phyloP scores from a whole-genome alignment of 1,139 yeast species.

The Kurtzmaniella natalensis region DNA sequence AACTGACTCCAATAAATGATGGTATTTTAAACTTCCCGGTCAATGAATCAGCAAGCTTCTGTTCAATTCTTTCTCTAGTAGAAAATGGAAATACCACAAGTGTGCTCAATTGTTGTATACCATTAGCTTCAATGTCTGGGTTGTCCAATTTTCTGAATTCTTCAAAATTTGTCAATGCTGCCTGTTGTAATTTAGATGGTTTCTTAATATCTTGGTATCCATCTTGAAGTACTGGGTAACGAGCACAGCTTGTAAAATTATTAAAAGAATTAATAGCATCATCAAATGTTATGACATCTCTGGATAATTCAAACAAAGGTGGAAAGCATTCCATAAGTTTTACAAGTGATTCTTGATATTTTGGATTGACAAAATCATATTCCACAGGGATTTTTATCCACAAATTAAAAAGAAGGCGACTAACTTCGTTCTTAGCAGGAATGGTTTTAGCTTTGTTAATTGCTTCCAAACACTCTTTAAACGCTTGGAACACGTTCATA shows the following conservation, averaged over 20 bases:
- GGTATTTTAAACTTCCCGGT: slow-evolving; percentile 47
- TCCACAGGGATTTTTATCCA: slow-evolving; percentile 62
- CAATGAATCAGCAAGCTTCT: slow-evolving; percentile 23
- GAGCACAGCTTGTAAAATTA: slow-evolving; percentile 54
- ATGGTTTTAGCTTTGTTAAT: slow-evolving; percentile 15
- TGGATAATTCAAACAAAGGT: slow-evolving; percentile 34
- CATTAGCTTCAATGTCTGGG: slow-evolving; percentile 35
- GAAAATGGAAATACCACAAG: slow-evolving; percentile 57
- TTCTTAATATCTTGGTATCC: slow-evolving; percentile 36
- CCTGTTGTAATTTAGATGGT: slow-evolving; percentile 53
- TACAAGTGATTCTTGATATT: slow-evolving; percentile 55
- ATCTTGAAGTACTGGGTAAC: slow-evolving; percentile 63
- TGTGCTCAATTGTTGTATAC: slow-evolving; percentile 51
- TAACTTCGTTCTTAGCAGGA: slow-evolving; percentile 17
- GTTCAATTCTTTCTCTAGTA: slow-evolving; percentile 49
- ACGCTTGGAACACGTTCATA: slow-evolving; percentile 47
- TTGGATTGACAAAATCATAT: slow-evolving; percentile 50
- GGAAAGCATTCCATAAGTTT: slow-evolving; percentile 50
- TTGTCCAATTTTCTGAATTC: slow-evolving; percentile 25
- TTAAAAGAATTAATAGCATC: slow-evolving; percentile 41
- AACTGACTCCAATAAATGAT: slow-evolving; percentile 62
- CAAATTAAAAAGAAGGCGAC: slow-evolving; percentile 48
- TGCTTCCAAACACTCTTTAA: slow-evolving; percentile 41
- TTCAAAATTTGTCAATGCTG: slow-evolving; percentile 43
- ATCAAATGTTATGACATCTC: slow-evolving; percentile 20